Evolutionary conservation across 2,329 filamentous ascomycete species (phyloP), one percentile per base, ranked within the genome.

Genomic region (Aspergillus pseudotamarii): DNA sequence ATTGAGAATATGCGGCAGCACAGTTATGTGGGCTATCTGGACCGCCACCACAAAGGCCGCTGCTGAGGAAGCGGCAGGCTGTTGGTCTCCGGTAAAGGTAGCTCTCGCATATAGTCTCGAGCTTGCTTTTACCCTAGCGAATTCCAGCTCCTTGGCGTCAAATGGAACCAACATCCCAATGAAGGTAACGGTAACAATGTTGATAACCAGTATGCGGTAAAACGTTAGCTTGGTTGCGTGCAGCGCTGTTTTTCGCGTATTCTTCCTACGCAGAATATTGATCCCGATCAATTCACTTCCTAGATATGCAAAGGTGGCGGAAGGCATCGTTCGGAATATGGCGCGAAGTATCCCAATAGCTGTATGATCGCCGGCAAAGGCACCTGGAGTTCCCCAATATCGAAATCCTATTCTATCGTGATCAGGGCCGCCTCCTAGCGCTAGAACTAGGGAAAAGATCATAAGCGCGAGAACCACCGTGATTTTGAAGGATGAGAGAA

Each of bases 151-250:
- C 0, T 66, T 0, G 45, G 85, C 86, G 82, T 93, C 80, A 82
- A 91, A 94, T 1, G 90, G 90, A 5, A 94, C 89, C 58, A 90
- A 83, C 84, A 92, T 91, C 72, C 91, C 91, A 59, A 94, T 82
- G 57, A 94, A 83, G 57, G 94, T 84, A 38, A 93, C 89, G 23
- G 86, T 89, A 63, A 92, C 77, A 71, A 88, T 84, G 82, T 94
- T 94, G 82, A 94, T 94, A 80, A 94, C 82, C 68, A 92, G 79
- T 75, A 94, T 94, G 62, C 91, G 91, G 82, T 87, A 94, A 78
- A 94, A 94, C 67, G 91, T 93, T 56, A 93, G 84, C 75, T 88
- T 90, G 81, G 93, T 93, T 59, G 91, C 91, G 62, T 88, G 87
- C 8, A 91, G 91, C 65, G 94, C 89, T 16, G 88, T 91, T 76